Evolutionary conservation across 495 filamentous ascomycete species (phyloP), one percentile per base, ranked within the genome.

Genomic region (Barbatosphaeria neglecta): DNA sequence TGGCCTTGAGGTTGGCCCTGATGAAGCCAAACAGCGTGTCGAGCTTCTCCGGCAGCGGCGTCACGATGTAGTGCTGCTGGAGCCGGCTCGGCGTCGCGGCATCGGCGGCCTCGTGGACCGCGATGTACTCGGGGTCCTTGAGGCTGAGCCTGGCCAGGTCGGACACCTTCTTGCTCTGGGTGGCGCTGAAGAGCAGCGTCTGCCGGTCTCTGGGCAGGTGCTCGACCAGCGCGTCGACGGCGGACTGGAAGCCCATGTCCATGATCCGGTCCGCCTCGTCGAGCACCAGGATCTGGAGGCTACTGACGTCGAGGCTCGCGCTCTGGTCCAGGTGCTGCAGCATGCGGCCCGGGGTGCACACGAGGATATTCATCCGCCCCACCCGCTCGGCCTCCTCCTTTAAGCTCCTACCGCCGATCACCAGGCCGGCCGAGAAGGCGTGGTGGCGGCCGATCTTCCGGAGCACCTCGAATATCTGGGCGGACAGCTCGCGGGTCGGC

Each of bases 201-300:
- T 99, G 92, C 46, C 93, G 75, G 33, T 80, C 69, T 54, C 81
- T 82, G 2, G 92, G 92, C 1, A 99, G 74, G 63, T 96, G 90
- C 44, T 92, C 87, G 25, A 99, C 65, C 35, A 99, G 90, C 4
- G 92, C 92, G 63, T 99, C 92, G 13, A 99, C 79, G 0, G 86
- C 84, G 13, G 75, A 71, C 61, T 95, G 85, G 61, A 99, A 99
- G 10, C 92, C 92, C 89, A 96, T 93, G 61, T 99, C 92, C 74
- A 99, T 76, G 53, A 97, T 96, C 24, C 92, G 77, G 59, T 99
- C 92, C 4, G 92, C 92, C 59, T 99, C 92, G 55, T 99, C 92
- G 49, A 99, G 72, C 4, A 97, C 92, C 23, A 99, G 72, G 61
- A 97, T 84, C 63, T 93, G 84, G 43, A 99, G 57, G 62, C 92